Conservation (phyloP, 2,329 filamentous ascomycete genomes). For the Penicillium olsonii region DNA sequence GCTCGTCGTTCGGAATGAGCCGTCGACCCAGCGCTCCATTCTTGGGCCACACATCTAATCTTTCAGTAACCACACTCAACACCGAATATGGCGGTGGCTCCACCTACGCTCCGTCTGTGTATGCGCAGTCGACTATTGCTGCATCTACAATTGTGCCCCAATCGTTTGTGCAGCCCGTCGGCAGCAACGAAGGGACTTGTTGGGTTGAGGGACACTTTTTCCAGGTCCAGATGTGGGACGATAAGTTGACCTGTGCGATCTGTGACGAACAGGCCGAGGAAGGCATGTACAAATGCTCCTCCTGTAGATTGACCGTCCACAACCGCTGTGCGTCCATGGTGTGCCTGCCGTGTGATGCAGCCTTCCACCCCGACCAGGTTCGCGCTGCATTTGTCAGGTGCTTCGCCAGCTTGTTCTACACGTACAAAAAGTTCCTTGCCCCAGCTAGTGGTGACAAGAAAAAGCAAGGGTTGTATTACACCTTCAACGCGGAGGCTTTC, state of each 20-base stretch:
- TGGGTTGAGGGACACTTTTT: slow-evolving; percentile 54
- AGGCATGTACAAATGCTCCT: slow-evolving; percentile 51
- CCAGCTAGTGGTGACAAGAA: slow-evolving; percentile 62
- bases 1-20: slow-evolving; percentile 85
- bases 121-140: slow-evolving; percentile 53
- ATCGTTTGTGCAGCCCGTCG: slow-evolving; percentile 38
- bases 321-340: slow-evolving; percentile 61
- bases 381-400: slow-evolving; percentile 69
- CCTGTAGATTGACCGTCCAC: slow-evolving; percentile 56
- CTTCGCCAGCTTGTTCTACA: slow-evolving; percentile 69
- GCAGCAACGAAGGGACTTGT: slow-evolving; percentile 44
- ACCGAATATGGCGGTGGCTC: slow-evolving; percentile 42
- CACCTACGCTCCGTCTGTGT: slow-evolving; percentile 52
- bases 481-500: slow-evolving; percentile 68
- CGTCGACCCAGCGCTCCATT: slow-evolving; percentile 71
- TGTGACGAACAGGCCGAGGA: slow-evolving; percentile 62
- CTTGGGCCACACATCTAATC: slow-evolving; percentile 58
- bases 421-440: slow-evolving; percentile 64
- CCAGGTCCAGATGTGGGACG: slow-evolving; percentile 46
- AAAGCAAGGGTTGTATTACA: slow-evolving; percentile 63
- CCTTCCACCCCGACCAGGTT: slow-evolving; percentile 67
- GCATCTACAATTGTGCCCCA: slow-evolving; percentile 55
- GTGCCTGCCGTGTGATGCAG: slow-evolving; percentile 65
- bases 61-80: slow-evolving; percentile 48
- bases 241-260: slow-evolving; percentile 48